Conservation (phyloP, 352 stramenopile species). For the Globisporangium barbulae region DNA sequence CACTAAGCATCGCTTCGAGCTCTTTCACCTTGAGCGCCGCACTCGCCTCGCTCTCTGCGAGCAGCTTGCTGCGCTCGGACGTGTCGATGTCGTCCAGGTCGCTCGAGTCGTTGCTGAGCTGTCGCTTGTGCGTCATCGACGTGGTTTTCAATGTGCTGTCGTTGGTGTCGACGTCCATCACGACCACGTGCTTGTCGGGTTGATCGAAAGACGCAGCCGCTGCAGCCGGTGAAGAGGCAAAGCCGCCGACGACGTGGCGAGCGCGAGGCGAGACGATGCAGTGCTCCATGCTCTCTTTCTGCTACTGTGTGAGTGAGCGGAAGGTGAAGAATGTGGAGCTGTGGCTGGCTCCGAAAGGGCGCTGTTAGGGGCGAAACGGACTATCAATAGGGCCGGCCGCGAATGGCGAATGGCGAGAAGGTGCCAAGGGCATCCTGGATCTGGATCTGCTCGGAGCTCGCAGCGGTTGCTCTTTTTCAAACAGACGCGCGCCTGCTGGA, state of each 20-base stretch:
- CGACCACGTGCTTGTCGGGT: not conserved
- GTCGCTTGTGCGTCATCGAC: slow-evolving; percentile 1
- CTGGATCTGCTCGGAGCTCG: not conserved
- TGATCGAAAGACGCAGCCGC: not conserved
- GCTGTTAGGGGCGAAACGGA: not conserved
- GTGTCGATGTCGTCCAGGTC: not conserved
- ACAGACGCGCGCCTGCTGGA: too few relatives aligned
- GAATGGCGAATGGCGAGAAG: not conserved
- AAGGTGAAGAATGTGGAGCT: not conserved
- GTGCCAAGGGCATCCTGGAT: not conserved
- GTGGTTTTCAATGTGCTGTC: not conserved
- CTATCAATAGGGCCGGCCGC: not conserved
- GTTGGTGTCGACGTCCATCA: not conserved
- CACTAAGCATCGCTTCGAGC: not conserved
- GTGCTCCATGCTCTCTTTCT: slow-evolving; percentile 1
- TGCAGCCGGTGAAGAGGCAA: not conserved
- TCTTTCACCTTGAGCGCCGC: not conserved
- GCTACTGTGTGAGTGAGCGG: not conserved
- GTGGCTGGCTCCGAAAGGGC: not conserved
- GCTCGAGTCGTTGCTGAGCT: not conserved
- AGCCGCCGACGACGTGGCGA: not conserved
- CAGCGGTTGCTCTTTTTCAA: too few relatives aligned
- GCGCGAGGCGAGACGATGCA: not conserved
- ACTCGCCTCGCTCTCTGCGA: not conserved
- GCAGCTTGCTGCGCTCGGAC: slow-evolving; percentile 1